Conservation (phyloP, 202 grass and related monocot genomes). For the Panicum virgatum region DNA sequence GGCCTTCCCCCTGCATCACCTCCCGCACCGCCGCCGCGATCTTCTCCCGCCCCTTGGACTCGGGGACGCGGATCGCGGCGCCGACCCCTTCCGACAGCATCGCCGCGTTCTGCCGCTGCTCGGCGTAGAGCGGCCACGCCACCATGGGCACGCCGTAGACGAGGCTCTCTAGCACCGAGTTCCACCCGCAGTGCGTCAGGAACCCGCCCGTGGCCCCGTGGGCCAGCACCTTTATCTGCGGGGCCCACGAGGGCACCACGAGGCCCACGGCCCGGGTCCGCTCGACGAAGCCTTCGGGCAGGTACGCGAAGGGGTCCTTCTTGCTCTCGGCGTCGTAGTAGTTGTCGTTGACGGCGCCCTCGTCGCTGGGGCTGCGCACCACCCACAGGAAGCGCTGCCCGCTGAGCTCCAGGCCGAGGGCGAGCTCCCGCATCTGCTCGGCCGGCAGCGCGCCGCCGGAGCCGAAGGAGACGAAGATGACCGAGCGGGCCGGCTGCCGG, state of each 20-base stretch:
- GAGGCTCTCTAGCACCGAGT: constrained; percentile 61
- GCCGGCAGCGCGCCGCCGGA: constrained; percentile 51
- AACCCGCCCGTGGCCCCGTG: constrained; percentile 54
- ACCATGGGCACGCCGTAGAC: constrained; percentile 70
- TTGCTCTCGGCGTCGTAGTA: constrained; percentile 55
- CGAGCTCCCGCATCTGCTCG: constrained; percentile 59
- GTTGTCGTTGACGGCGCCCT: constrained; percentile 32
- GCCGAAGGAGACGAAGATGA: constrained; percentile 71
- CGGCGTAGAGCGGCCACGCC: constrained; percentile 65
- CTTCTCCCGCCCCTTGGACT: constrained; percentile 26
- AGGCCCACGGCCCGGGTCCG: constrained; percentile 34
- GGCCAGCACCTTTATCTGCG: constrained; percentile 52
- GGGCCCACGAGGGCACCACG: constrained; percentile 53
- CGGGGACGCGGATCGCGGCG: constrained; percentile 21
- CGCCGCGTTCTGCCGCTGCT: constrained; percentile 65
- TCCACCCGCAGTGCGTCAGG: constrained; percentile 73
- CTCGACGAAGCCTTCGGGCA: constrained; percentile 42
- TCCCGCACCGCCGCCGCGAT: constrained; percentile 35
- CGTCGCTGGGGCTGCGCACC: constrained; percentile 55
- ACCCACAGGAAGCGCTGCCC: constrained; percentile 73
- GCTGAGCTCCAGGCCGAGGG: constrained; percentile 53
- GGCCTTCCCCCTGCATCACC: constrained; percentile 41
- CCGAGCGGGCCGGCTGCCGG: constrained; percentile 47
- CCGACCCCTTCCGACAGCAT: constrained; percentile 45
- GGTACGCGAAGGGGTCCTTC: constrained; percentile 48